Percentiles rank a stretch among this genome's conserved stretches.
Conservation (phyloP, 345 rosid species). For the Ceriops decandra region DNA sequence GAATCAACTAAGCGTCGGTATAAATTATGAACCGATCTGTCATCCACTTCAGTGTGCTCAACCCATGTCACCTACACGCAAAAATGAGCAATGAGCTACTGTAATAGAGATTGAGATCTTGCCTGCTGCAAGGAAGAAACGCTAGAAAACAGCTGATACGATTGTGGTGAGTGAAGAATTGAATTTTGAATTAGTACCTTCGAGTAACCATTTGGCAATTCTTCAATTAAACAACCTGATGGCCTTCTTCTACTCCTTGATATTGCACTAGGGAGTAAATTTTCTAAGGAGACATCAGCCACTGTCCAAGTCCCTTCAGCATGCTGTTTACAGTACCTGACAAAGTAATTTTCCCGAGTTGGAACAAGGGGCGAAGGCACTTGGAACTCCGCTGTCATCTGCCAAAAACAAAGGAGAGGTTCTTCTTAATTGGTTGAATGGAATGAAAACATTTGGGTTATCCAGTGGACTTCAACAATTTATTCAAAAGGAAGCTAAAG, state of each 20-base stretch:
- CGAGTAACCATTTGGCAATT: conserved; percentile 85
- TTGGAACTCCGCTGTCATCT: conserved; percentile 97
- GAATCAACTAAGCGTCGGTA: conserved; percentile 57
- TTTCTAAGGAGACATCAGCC: conserved; percentile 87
- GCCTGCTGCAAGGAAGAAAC: no score
- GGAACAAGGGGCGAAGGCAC: conserved; percentile 89
- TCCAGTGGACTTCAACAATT: no score
- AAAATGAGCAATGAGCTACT: not conserved
- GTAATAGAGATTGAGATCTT: not conserved
- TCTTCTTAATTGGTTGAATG: not conserved
- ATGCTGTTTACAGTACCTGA: conserved; percentile 85
- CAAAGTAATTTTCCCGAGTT: conserved; percentile 69
- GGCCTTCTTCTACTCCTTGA: conserved; percentile 73
- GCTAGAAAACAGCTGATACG: not conserved
- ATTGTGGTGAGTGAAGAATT: not conserved
- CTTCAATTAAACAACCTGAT: conserved; percentile 91
- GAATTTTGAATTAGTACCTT: conserved; percentile 43
- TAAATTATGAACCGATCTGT: conserved; percentile 59
- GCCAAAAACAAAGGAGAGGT: not conserved
- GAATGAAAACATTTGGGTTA: not conserved
- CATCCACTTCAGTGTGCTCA: conserved; percentile 84
- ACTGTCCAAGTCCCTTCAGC: conserved; percentile 80
- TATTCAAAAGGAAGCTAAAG: no score
- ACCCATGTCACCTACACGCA: conserved; percentile 71
- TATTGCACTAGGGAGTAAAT: conserved; percentile 40